phyloP scores from a whole-genome alignment of 805 yeast species.

The Scheffersomyces ergatensis region DNA sequence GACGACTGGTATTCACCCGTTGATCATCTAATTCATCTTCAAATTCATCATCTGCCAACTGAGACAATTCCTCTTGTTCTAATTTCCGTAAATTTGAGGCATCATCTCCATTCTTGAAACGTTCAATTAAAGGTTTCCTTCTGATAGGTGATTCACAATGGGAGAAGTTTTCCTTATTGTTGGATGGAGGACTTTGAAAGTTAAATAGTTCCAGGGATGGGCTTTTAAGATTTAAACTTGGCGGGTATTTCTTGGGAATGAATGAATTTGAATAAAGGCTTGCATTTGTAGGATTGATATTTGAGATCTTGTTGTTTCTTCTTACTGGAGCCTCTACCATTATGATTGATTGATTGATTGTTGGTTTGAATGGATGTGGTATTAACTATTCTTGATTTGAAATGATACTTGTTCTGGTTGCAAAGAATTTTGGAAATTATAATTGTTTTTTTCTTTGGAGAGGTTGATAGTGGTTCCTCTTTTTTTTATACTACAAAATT shows the following conservation, averaged over 20 bases:
- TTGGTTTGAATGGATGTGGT: too few species aligned
- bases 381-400: too few species aligned
- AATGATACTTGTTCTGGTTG: too few species aligned
- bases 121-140: neutral
- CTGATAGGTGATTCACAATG: neutral
- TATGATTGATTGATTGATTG: neutral
- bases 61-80: neutral
- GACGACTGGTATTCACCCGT: too few species aligned
- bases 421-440: too few species aligned
- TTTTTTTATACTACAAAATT: too few species aligned
- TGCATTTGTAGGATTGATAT: too few species aligned
- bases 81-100: neutral
- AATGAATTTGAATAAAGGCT: neutral
- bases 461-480: too few species aligned
- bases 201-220: neutral
- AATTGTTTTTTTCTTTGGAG: too few species aligned
- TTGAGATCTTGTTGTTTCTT: neutral
- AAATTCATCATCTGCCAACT: neutral
- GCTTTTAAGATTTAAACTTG: neutral
- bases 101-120: neutral
- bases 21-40: neutral
- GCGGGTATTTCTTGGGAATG: neutral
- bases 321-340: too few species aligned
- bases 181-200: neutral
- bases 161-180: neutral